A percentile compares a stretch with the other conserved stretches of the same genome.
Conservation (phyloP, 1,139 yeast genomes). For the Hemisphaericaspora xylofermentans region DNA sequence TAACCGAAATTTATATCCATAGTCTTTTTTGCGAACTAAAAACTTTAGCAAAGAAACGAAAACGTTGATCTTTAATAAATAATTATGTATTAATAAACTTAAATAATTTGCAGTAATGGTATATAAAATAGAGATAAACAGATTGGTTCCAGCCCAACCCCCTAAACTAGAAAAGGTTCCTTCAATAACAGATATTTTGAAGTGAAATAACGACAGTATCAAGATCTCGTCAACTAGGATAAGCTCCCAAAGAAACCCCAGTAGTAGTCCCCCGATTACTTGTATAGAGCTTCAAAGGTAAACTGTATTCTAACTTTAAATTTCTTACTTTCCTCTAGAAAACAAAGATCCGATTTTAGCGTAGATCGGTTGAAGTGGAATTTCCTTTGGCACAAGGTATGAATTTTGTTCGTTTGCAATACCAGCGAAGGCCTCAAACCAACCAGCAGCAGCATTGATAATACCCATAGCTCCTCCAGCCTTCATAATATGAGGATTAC, state of each 20-base stretch:
- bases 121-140: neutral
- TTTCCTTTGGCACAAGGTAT: slow-evolving; percentile 24
- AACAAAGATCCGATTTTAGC: too few relatives aligned
- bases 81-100: neutral
- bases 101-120: neutral
- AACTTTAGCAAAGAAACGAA: too few relatives aligned
- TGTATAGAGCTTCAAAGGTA: neutral
- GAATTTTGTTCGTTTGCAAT: slow-evolving; percentile 27
- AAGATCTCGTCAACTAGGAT: too few relatives aligned
- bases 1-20: too few relatives aligned
- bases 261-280: slow-evolving; percentile 1
- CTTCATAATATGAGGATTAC: slow-evolving; percentile 41
- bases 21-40: too few relatives aligned
- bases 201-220: too few relatives aligned
- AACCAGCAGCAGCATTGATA: slow-evolving; percentile 57
- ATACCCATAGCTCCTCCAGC: slow-evolving; percentile 76
- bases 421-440: slow-evolving; percentile 48
- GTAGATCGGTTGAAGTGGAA: slow-evolving; percentile 13
- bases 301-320: neutral
- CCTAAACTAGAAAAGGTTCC: neutral
- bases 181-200: too few relatives aligned
- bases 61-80: neutral
- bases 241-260: neutral
- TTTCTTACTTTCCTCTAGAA: slow-evolving; percentile 1
- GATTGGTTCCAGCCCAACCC: slow-evolving; percentile 5